Conservation (phyloP, 345 rosid species). For the Camelina laxa region DNA sequence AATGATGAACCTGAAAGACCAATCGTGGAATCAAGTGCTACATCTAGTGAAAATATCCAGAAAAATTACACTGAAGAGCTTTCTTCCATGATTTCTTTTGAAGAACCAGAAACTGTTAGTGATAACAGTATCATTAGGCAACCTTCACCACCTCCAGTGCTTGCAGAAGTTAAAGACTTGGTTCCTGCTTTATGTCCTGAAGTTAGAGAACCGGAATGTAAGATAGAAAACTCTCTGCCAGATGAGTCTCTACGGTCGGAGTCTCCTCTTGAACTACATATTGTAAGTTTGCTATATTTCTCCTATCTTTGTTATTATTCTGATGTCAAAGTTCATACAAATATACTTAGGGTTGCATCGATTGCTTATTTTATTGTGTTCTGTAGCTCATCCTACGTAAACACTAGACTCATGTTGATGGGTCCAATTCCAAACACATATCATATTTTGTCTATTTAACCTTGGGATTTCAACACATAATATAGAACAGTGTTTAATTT, state of each 20-base stretch:
- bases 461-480: not conserved
- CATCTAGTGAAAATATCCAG: conserved; percentile 44
- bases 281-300: conserved; percentile 60
- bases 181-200: conserved; percentile 57
- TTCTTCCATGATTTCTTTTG: conserved; percentile 85
- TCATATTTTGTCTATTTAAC: not conserved
- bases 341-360: not conserved
- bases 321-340: not conserved
- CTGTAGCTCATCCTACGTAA: not conserved
- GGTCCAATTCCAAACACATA: conserved; percentile 2
- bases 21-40: conserved; percentile 44
- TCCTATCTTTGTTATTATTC: conserved; percentile 3
- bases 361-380: not conserved
- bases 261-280: conserved; percentile 86
- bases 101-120: conserved; percentile 59
- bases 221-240: conserved; percentile 57
- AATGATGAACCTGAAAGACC: conserved; percentile 55
- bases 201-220: conserved; percentile 52
- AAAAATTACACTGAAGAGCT: conserved; percentile 59
- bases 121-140: conserved; percentile 64
- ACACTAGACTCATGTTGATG: not conserved
- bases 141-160: conserved; percentile 95
- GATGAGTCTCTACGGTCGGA: conserved; percentile 60
- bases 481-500: not conserved
- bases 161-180: conserved; percentile 92